Base-by-base conservation (phyloP, 2,329 filamentous ascomycete species). In the Aureobasidium sp. region DNA sequence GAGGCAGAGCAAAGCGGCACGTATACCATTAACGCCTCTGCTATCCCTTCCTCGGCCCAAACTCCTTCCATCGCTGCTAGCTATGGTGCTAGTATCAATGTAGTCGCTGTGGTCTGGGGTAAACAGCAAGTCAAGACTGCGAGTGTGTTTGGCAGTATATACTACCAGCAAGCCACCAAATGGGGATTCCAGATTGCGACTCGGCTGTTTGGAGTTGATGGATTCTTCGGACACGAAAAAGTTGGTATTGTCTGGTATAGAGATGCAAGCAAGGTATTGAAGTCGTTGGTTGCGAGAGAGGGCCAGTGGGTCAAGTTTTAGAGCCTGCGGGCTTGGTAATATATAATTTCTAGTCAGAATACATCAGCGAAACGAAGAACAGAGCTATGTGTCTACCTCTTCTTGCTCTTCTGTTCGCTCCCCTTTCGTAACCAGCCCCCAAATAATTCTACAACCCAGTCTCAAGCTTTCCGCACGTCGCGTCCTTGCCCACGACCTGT, bases 211-310 rank as follows among this genome's bases (percentile, higher is more conserved):
- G 53, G 63, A 7, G 49, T 55, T 12, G 63, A 64, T 48, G 56
- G 51, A 8, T 48, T 53, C 17, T 37, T 25, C 14, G 63, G 63
- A 9, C 20, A 48, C 20, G 45, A 27, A 14, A 64, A 64, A 15
- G 42, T 47, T 11, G 52, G 45, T 11, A 47, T 64, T 17, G 29
- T 64, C 5, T 64, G 60, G 59, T 64, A 62, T 37, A 45, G 39
- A 31, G 48, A 64, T 39, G 53, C 60, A 6, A 34, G 31, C 29
- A 41, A 9, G 56, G 58, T 48, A n/a, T 31, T 61, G 58, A 55
- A 45, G 37, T 44, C 58, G 9, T 39, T 64, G 27, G 57, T 62
- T 3, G 42, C 51, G 11, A 49, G 29, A 29, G 62, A 64, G 44
- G 22, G 22, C 25, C 29, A 37, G 17, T 61, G 47, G 58, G 47